Evolutionary conservation across 2,329 filamentous ascomycete genomes (phyloP), one percentile per base, ranked within the genome.

Genomic region (Colletotrichum tanaceti): DNA sequence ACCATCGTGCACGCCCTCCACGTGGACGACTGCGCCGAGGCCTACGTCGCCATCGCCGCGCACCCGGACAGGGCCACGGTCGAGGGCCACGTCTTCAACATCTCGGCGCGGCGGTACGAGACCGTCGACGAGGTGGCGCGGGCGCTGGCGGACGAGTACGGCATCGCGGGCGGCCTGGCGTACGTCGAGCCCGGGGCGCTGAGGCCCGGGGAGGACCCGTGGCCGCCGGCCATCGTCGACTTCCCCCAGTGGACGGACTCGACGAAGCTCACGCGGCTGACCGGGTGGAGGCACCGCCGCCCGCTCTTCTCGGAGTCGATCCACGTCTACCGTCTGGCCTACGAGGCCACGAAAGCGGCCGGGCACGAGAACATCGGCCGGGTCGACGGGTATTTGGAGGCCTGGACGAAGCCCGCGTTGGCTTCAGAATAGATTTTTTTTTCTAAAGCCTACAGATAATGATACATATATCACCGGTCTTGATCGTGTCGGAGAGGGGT

Each of bases 11-110:
- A 86, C 65, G 81, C 79, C 4, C 77, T 81, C 44, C 84, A 86
- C 67, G 77, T 86, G 14, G 84, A 86, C 70, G 84, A 86, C 70
- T 85, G 83, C 54, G 83, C 74, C 2, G 80, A 83, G 18, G 83
- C 82, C 0, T 86, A 86, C 65, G 74, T 85, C 4, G 77, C 81
- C 1, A 75, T 86, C 2, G 84, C 82, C 0, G 73, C 76, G 32
- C 76, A 83, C n/a, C 16, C 69, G 1, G 69, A 75, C 13, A 75
- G 78, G 22, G 57, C 43, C 0, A 73, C 72, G 0, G 75, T 85
- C 1, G 73, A 72, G 4, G 81, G 80, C 0, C 75, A 84, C 63
- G 77, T 73, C 5, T 85, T 82, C 70, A 86, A 86, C 71, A 80
- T 86, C 47, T 85, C 83, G 2, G 77, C 76, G 0, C 68, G 75